Evolutionary conservation across 1,284 basidiomycete species (phyloP), one percentile per base, ranked within the genome.

Genomic region (Puccinia horiana): DNA sequence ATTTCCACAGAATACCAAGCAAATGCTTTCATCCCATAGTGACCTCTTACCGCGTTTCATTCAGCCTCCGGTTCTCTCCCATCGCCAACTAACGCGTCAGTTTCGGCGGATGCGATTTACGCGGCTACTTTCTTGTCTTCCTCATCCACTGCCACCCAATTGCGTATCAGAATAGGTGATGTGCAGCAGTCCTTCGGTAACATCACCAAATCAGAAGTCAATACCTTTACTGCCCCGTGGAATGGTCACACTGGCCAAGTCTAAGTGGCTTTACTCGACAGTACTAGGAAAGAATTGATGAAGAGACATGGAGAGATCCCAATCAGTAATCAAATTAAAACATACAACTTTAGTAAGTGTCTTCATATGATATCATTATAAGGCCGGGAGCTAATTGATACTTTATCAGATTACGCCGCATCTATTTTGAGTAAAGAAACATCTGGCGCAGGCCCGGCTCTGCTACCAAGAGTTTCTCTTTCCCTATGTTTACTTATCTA

Each of bases 341-440:
- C 56, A 40, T 81, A 81, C 47, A 81, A 81, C 61, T 81, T 81
- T 54, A 81, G 79, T 81, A 52, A 35, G 70, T 54, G 14, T 47
- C 65, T 26, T n/a, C 1, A 20, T 37, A 2, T 9, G 40, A 6
- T 69, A 16, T 23, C 32, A 14, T 47, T 40, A 44, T 69, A 18
- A 52, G 11, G 37, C 65, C 42, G 47, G 9, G 18, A 26, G 40
- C 65, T 69, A 44, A 69, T 47, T 37, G 20, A 26, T 26, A 44
- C 23, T 26, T 69, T 69, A 14, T 29, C 65, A 69, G 65, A 69
- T 47, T 69, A 69, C 42, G 65, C 65, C 3, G 40, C 65, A 69
- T 23, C 23, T 26, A 47, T 69, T 23, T 47, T 69, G 42, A 69
- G 65, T 16, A 69, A 69, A 47, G 23, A 20, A 3, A 14, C 65